These are phyloP conservation scores for Isochrysis galbana DNA, from an alignment of 78 protist genomes.

Conservation along the genomic window DNA sequence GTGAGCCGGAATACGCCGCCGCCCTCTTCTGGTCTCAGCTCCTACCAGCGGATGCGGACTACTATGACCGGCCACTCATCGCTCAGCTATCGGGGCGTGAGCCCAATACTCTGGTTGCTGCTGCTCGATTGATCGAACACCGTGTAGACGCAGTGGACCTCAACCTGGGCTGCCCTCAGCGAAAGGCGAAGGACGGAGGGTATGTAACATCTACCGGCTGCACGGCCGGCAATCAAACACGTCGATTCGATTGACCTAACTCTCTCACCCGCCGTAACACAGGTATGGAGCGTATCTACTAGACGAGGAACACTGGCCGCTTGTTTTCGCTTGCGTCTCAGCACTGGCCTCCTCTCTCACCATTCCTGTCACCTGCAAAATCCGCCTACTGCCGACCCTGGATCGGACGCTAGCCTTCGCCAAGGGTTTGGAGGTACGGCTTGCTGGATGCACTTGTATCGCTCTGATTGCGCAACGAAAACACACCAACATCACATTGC, in stretches of 20 bases:
- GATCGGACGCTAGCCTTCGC: background rate
- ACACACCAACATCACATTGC: too few species aligned
- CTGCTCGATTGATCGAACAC: background rate
- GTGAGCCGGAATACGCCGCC: background rate
- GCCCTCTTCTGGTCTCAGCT: background rate
- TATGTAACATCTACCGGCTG: too few species aligned
- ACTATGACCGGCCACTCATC: slow-evolving; percentile 45
- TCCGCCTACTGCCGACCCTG: background rate
- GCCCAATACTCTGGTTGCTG: background rate
- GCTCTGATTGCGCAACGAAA: too few species aligned
- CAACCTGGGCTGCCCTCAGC: slow-evolving; percentile 50
- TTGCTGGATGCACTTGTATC: too few species aligned
- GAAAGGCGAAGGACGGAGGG: background rate
- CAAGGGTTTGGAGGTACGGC: background rate
- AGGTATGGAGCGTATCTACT: background rate
- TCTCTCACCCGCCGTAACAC: too few species aligned
- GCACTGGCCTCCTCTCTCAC: background rate
- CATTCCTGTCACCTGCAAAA: background rate
- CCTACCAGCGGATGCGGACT: background rate
- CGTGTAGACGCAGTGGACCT: slow-evolving; percentile 48
- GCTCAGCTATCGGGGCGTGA: slow-evolving; percentile 27
- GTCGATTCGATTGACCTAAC: too few species aligned
- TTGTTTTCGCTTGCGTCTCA: background rate
- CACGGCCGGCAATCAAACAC: too few species aligned
- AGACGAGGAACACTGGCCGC: background rate